Evolutionary conservation across 2,329 filamentous ascomycete genomes (phyloP).

Genomic region (Nectriaceae sp.): DNA sequence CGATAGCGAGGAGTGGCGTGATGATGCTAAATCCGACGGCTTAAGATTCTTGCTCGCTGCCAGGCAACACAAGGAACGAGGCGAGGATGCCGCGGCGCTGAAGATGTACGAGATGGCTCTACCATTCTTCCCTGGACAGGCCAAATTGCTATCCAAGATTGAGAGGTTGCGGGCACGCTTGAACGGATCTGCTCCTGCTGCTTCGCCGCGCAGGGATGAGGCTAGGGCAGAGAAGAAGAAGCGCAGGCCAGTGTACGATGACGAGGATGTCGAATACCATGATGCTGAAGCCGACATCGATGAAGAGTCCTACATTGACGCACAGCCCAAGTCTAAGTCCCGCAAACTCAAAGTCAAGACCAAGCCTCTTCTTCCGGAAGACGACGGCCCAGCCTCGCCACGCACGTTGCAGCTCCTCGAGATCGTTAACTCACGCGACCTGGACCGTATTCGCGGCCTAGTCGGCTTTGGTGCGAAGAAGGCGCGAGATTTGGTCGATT

Average conservation of each 20-base stretch:
- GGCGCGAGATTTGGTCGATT: conserved; percentile 61
- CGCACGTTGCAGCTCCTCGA: conserved; percentile 64
- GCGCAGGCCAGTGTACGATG: conserved; percentile 28
- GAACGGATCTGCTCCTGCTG: conserved; percentile 23
- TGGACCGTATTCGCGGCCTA: conserved; percentile 64
- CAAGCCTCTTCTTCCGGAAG: conserved; percentile 36
- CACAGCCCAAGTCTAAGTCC: conserved; percentile 32
- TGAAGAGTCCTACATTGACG: conserved; percentile 34
- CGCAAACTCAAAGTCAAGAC: conserved; percentile 32
- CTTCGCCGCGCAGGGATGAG: conserved; percentile 21
- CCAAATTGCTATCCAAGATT: conserved; percentile 74
- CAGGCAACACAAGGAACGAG: conserved; percentile 83
- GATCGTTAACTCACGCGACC: conserved; percentile 74
- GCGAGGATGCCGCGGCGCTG: conserved; percentile 76
- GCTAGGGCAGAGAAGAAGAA: conserved; percentile 33
- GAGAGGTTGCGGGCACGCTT: conserved; percentile 60
- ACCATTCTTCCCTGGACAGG: conserved; percentile 83
- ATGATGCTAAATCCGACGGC: conserved; percentile 78
- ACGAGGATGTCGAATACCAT: conserved; percentile 42
- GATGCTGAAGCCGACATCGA: conserved; percentile 45
- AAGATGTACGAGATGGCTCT: conserved; percentile 85
- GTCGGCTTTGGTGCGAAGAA: conserved; percentile 74
- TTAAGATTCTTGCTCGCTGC: conserved; percentile 87
- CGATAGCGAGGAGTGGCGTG: conserved; percentile 60
- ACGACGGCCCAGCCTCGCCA: conserved; percentile 49